Percentiles rank a stretch among this genome's conserved stretches.
Evolutionary conservation across 768 basidiomycete genomes (phyloP).

Genomic region (Tephrocybe sp.): DNA sequence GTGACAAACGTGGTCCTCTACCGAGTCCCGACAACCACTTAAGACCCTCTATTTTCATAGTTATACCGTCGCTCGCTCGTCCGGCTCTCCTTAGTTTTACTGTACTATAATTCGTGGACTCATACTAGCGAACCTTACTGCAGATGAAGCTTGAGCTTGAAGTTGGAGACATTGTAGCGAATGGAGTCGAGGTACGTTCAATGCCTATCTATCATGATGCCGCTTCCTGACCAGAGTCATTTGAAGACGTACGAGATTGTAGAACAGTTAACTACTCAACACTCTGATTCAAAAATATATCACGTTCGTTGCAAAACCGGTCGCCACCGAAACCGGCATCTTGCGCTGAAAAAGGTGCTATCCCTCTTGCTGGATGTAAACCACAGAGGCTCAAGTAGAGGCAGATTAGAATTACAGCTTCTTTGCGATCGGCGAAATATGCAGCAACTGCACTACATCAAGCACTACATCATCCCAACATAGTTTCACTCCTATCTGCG

Average conservation of each 20-base stretch:
- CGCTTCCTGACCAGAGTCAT: background rate
- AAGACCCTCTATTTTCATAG: no score
- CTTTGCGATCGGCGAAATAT: slow-evolving; percentile 9
- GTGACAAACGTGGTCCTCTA: background rate
- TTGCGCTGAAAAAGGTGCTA: slow-evolving; percentile 44
- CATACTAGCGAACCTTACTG: background rate
- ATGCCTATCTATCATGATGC: background rate
- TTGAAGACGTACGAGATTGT: slow-evolving; percentile 34
- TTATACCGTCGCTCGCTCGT: no score
- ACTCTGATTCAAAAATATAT: slow-evolving; percentile 28
- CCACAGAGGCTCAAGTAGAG: no score
- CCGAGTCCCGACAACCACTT: no score
- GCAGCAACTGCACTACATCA: slow-evolving; percentile 33
- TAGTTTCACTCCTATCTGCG: slow-evolving; percentile 44
- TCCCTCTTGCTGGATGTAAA: no score
- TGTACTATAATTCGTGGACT: no score
- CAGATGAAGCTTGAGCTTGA: background rate
- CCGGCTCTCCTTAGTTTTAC: no score
- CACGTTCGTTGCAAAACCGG: slow-evolving; percentile 45
- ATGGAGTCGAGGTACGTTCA: slow-evolving; percentile 20
- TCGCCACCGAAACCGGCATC: slow-evolving; percentile 39
- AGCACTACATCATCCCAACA: slow-evolving; percentile 47
- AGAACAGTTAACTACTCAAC: slow-evolving; percentile 29
- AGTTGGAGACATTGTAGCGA: slow-evolving; percentile 13
- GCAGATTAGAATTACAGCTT: background rate